Evolutionary conservation across 441 rosid species (phyloP), one percentile per base, ranked within the genome.

Genomic region (Codiaeum variegatum): DNA sequence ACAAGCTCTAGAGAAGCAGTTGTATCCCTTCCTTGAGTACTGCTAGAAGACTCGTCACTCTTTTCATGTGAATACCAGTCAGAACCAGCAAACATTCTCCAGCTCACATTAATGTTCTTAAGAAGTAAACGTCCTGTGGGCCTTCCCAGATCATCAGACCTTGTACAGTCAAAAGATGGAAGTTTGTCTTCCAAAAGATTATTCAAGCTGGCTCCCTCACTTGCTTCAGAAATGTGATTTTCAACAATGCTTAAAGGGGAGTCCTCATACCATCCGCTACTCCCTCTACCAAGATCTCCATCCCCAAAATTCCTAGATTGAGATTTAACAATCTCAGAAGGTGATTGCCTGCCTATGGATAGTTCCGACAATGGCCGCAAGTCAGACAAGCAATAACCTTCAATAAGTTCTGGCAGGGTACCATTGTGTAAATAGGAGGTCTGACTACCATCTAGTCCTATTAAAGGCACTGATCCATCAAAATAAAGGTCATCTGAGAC

Each of bases 21-120:
- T 65, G 82, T 80, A 80, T 94, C 90, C 79, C 98, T 89, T 65
- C 86, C 88, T 78, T 46, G 71, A 58, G n/a, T 56, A 67, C 78
- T 74, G 62, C 70, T 68, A 56, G 79, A 56, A 55, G 54, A 75
- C 62, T 77, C 83, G 71, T 61, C 71, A 44, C 78, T 82, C 74
- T 70, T 85, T 65, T 62, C 67, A 75, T 78, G 74, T 64, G 79
- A 75, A 73, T 29, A 79, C 99, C 99, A 96, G 78, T 94, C 97
- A 73, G 86, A 83, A 81, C 99, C 99, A 73, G 86, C 86, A 80
- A 80, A 86, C 86, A 96, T 87, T 83, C 85, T 90, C 98, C 99
- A 96, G 78, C 79, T 85, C 77, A 94, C 78, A 78, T 86, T 78
- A 40, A 90, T 76, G 75, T 91, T 88, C 74, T 79, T 84, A 63